Evolutionary conservation across 2,329 filamentous ascomycete genomes (phyloP).

Genomic region (Parastagonospora avenae): DNA sequence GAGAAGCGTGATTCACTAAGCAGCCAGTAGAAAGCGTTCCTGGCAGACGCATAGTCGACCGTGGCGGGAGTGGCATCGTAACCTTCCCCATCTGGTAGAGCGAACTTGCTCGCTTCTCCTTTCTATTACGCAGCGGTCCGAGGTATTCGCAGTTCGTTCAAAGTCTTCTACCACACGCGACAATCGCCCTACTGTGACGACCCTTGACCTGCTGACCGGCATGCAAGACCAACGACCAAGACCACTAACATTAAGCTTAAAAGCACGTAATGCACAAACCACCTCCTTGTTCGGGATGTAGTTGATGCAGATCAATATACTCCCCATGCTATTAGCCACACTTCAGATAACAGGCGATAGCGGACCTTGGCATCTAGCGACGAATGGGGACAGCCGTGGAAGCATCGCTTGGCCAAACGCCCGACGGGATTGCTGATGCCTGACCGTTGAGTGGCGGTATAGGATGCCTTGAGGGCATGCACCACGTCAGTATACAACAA

Average conservation of each 20-base stretch:
- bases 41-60: not conserved
- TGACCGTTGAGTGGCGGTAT: conserved; percentile 2
- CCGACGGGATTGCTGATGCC: not conserved
- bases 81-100: conserved; percentile 4
- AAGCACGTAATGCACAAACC: conserved; percentile 32
- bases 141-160: too few species aligned
- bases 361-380: conserved; percentile 5
- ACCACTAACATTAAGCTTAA: conserved; percentile 43
- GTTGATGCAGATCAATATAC: conserved; percentile 36
- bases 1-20: conserved; percentile 9
- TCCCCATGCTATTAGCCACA: conserved; percentile 24
- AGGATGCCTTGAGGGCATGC: not conserved
- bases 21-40: conserved; percentile 15
- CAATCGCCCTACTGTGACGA: not conserved
- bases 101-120: not conserved
- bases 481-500: not conserved
- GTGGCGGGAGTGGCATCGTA: conserved; percentile 6
- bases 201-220: conserved; percentile 25
- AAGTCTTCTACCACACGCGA: not conserved
- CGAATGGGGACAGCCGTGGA: conserved; percentile 7
- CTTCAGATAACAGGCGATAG: conserved; percentile 34
- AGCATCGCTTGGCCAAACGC: conserved; percentile 1
- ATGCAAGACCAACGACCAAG: conserved; percentile 14
- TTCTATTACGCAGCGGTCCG: too few species aligned
- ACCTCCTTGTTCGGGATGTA: conserved; percentile 39